These are phyloP conservation scores for Aureobasidium sp. DNA, from an alignment of 2,329 filamentous ascomycete genomes.

Conservation along the genomic window DNA sequence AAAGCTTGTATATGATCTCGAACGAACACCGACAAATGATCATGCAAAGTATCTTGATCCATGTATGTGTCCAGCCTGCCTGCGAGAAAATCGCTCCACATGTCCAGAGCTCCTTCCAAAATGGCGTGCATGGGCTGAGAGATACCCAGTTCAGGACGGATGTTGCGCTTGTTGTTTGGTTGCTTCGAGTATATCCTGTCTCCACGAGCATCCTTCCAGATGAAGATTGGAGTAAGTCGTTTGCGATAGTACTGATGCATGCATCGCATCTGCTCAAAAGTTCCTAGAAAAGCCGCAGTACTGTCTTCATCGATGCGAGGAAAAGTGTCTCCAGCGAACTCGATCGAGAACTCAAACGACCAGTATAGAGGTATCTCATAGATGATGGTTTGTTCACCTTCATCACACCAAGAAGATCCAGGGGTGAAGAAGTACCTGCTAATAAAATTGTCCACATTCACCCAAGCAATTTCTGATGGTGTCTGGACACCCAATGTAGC, in stretches of 20 bases:
- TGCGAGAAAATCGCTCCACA: not conserved
- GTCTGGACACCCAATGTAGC: not conserved
- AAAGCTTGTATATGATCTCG: not conserved
- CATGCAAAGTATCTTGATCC: not conserved
- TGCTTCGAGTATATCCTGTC: not conserved
- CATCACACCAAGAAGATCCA: not conserved
- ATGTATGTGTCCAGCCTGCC: not conserved
- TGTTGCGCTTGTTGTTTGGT: not conserved
- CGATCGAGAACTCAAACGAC: not conserved
- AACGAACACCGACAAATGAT: not conserved
- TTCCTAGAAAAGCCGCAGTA: not conserved
- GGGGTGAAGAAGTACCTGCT: not conserved
- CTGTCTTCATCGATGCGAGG: not conserved
- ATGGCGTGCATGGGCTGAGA: not conserved
- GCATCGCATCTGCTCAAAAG: not conserved
- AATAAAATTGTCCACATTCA: not conserved
- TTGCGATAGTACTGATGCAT: not conserved
- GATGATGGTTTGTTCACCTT: not conserved
- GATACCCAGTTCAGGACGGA: not conserved
- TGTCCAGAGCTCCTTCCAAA: not conserved
- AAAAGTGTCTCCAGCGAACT: not conserved
- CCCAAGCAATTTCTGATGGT: not conserved
- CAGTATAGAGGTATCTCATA: not conserved
- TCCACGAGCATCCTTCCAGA: not conserved
- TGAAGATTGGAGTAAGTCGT: not conserved